Evolutionary conservation across 805 yeast species (phyloP).

Genomic region (Candida odintsovae): DNA sequence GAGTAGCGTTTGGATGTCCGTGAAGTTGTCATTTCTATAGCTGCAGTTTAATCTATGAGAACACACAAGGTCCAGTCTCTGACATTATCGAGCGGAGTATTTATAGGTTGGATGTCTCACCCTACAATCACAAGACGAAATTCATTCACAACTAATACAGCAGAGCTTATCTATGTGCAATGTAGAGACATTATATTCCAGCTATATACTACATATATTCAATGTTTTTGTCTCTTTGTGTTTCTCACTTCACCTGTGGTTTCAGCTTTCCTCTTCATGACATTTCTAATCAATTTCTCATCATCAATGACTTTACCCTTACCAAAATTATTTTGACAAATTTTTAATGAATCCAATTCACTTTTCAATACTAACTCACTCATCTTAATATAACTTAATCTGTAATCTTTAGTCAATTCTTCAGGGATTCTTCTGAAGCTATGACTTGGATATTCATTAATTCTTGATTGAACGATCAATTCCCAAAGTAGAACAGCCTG

Average conservation of each 20-base stretch:
- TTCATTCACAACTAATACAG: no score
- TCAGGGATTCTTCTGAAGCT: slow-evolving; percentile 23
- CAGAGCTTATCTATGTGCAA: no score
- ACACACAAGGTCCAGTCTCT: no score
- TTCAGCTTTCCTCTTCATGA: slow-evolving; percentile 44
- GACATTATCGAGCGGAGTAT: no score
- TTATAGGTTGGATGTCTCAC: no score
- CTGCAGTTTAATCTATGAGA: no score
- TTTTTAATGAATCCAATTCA: slow-evolving; percentile 47
- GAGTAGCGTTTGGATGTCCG: no score
- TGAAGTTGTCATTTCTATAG: no score
- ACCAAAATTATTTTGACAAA: slow-evolving; percentile 26
- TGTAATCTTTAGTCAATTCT: slow-evolving; percentile 7
- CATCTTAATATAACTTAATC: slow-evolving; percentile 30
- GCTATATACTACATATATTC: not conserved
- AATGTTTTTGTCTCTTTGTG: slow-evolving; percentile 22
- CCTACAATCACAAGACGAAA: no score
- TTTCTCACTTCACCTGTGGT: slow-evolving; percentile 20
- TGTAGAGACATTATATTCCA: no score
- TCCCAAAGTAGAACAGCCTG: slow-evolving; percentile 24
- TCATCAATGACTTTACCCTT: slow-evolving; percentile 44
- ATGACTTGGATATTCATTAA: slow-evolving; percentile 44
- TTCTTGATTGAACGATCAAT: slow-evolving; percentile 22
- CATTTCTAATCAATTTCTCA: slow-evolving; percentile 51
- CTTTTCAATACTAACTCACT: slow-evolving; percentile 51